A percentile compares a stretch with the other conserved stretches of the same genome.
Evolutionary conservation across 2,329 filamentous ascomycete species (phyloP).

Genomic region (Apiospora hydei): DNA sequence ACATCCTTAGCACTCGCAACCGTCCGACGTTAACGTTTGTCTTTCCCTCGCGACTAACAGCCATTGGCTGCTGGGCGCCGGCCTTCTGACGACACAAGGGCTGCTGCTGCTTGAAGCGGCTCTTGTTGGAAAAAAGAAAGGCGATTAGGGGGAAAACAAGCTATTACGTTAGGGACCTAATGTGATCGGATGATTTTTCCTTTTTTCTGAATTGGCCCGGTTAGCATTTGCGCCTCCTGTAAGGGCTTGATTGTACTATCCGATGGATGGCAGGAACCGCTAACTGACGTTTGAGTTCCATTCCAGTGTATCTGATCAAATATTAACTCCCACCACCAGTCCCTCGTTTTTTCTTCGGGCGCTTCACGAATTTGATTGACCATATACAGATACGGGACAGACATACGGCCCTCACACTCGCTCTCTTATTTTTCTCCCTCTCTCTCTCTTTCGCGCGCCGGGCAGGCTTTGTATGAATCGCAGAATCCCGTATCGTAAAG

Average conservation of each 20-base stretch:
- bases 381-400: not conserved
- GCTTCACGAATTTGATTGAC: not conserved
- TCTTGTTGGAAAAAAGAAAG: not conserved
- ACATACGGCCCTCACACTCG: not conserved
- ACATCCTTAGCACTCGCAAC: slow-evolving; percentile 11
- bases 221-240: slow-evolving; percentile 15
- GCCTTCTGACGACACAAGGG: slow-evolving; percentile 9
- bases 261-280: slow-evolving; percentile 3
- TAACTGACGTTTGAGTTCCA: slow-evolving; percentile 10
- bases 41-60: slow-evolving; percentile 14
- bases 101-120: slow-evolving; percentile 5
- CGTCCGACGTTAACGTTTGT: slow-evolving; percentile 10
- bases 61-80: slow-evolving; percentile 14
- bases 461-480: not conserved
- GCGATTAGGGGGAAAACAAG: not conserved
- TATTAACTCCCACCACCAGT: slow-evolving; percentile 22
- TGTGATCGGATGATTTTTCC: slow-evolving; percentile 13
- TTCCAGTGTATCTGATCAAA: slow-evolving; percentile 18
- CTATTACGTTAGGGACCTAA: not conserved
- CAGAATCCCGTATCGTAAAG: not conserved
- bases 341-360: not conserved
- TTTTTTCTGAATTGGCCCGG: slow-evolving; percentile 19
- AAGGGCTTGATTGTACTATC: not conserved
- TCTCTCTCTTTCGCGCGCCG: not conserved
- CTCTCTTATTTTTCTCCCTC: not conserved